Conservation (phyloP, 1,139 yeast genomes). For the Saccharomyces hybrid region DNA sequence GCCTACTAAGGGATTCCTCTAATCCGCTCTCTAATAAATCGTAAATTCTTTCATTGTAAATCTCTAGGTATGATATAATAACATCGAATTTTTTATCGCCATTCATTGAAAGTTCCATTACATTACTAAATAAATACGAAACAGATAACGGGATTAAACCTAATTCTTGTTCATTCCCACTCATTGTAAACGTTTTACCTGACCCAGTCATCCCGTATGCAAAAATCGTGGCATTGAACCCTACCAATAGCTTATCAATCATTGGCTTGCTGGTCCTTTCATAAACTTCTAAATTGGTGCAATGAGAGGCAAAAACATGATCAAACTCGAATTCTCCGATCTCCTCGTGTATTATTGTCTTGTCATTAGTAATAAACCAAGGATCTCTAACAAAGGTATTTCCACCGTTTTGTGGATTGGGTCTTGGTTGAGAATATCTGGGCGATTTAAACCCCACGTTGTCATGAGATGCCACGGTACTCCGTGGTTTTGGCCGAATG, state of each 20-base stretch:
- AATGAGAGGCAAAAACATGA: constrained; percentile 55
- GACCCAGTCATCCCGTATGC: constrained; percentile 97
- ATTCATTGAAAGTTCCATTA: constrained; percentile 30
- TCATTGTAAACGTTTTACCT: constrained; percentile 79
- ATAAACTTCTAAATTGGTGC: constrained; percentile 55
- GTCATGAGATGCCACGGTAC: constrained; percentile 1
- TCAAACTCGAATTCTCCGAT: constrained; percentile 64
- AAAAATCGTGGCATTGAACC: constrained; percentile 82
- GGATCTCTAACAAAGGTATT: constrained; percentile 11
- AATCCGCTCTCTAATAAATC: constrained; percentile 47
- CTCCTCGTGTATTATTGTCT: constrained; percentile 42
- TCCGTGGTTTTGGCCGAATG: constrained; percentile 32
- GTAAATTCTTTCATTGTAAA: constrained; percentile 77
- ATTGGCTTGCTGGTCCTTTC: constrained; percentile 51
- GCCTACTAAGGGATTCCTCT: constrained; percentile 11
- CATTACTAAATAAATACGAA: constrained; percentile 51
- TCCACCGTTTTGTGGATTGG: background rate
- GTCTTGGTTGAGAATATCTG: constrained; percentile 36
- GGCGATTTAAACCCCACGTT: background rate
- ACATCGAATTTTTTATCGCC: constrained; percentile 37
- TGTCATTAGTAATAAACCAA: constrained; percentile 37
- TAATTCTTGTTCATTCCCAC: constrained; percentile 58
- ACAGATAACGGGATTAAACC: constrained; percentile 77
- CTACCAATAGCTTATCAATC: constrained; percentile 61
- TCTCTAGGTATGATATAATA: constrained; percentile 70